Percentiles rank a stretch among this genome's conserved stretches.
Evolutionary conservation across 2,329 filamentous ascomycete species (phyloP).

Genomic region (Clarireedia paspali): DNA sequence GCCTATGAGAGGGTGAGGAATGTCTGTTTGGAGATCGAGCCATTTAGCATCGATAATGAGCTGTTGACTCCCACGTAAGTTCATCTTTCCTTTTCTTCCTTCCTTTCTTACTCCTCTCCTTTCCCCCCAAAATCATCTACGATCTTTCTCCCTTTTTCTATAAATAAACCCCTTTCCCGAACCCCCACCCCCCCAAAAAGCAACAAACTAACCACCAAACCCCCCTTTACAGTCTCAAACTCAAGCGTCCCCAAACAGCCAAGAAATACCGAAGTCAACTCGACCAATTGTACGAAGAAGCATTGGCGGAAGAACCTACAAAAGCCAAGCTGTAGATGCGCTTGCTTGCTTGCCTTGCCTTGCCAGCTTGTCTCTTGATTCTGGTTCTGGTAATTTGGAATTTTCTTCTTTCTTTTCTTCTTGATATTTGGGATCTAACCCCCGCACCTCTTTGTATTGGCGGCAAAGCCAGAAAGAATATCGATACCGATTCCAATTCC

Average conservation of each 20-base stretch:
- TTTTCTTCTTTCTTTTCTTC: no score
- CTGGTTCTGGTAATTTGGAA: no score
- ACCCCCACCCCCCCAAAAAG: neutral
- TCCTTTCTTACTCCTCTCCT: neutral
- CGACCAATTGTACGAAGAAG: conserved; percentile 29
- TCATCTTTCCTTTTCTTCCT: neutral
- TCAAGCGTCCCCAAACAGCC: conserved; percentile 61
- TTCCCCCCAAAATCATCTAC: neutral
- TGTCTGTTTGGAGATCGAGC: conserved; percentile 70
- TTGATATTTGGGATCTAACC: no score
- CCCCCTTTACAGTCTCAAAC: conserved; percentile 48
- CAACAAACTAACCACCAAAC: conserved; percentile 15
- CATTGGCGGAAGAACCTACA: conserved; percentile 23
- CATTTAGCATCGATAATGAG: conserved; percentile 90
- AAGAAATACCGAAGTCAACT: conserved; percentile 37
- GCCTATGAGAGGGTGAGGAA: conserved; percentile 79
- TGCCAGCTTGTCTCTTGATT: no score
- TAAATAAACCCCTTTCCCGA: neutral
- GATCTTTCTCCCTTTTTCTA: neutral
- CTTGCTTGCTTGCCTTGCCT: neutral
- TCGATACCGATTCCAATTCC: no score
- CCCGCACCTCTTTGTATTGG: no score
- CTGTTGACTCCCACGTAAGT: conserved; percentile 79
- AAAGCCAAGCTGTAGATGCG: conserved; percentile 37
- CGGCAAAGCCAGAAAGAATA: no score